Evolutionary conservation across 2,329 filamentous ascomycete genomes (phyloP).

Genomic region (Paraphoma sp.): DNA sequence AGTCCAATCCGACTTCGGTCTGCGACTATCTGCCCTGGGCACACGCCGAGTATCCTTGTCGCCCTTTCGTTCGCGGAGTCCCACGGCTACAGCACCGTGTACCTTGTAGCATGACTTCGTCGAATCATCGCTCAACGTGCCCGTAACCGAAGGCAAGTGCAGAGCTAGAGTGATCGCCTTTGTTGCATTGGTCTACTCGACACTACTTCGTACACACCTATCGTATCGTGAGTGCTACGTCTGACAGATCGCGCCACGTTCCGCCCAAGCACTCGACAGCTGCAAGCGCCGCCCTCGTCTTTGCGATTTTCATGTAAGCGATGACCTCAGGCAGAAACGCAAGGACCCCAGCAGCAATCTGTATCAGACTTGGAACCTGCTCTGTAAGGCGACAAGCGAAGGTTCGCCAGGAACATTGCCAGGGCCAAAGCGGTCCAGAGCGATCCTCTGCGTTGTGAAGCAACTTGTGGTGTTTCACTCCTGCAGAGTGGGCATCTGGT

Average conservation of each 20-base stretch:
- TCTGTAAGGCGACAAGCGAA: background rate
- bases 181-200: constrained; percentile 6
- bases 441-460: constrained; percentile 2
- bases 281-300: background rate
- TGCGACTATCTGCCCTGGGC: constrained; percentile 6
- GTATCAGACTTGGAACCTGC: background rate
- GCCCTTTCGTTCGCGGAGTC: constrained; percentile 13
- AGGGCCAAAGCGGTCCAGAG: background rate
- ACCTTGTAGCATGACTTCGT: constrained; percentile 1
- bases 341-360: background rate
- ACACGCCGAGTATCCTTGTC: constrained; percentile 14
- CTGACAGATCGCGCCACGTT: constrained; percentile 5
- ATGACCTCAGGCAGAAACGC: background rate
- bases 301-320: background rate
- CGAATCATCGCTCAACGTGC: constrained; percentile 28
- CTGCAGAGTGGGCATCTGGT: background rate
- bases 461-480: constrained; percentile 6
- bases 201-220: background rate
- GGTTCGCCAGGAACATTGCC: constrained; percentile 1
- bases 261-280: background rate
- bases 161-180: constrained; percentile 16
- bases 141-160: constrained; percentile 9
- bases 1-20: constrained; percentile 20
- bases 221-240: constrained; percentile 8
- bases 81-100: constrained; percentile 2